These are phyloP conservation scores for Fraxinus albicans DNA, from an alignment of 305 asterid species.

Conservation along the genomic window DNA sequence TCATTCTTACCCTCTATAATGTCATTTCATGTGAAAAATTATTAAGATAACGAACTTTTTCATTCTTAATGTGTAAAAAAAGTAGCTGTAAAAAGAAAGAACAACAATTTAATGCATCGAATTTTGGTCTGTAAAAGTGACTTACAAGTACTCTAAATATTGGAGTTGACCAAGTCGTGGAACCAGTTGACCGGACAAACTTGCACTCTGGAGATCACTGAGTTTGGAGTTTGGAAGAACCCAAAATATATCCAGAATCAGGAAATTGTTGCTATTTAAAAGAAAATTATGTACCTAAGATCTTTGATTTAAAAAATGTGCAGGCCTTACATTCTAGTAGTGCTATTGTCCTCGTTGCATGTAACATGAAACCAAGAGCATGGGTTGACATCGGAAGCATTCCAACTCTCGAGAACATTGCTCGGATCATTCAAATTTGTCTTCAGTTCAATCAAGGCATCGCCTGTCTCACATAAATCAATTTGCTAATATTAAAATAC, in stretches of 20 bases:
- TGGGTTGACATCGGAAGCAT: slow-evolving; percentile 60
- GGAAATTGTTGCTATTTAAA: not conserved
- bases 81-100: not conserved
- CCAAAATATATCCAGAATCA: slow-evolving; percentile 17
- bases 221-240: slow-evolving; percentile 10
- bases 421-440: slow-evolving; percentile 74
- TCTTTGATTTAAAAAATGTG: not conserved
- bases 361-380: slow-evolving; percentile 92
- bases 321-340: slow-evolving; percentile 69
- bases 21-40: not conserved
- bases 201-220: slow-evolving; percentile 93
- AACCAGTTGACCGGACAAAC: slow-evolving; percentile 80
- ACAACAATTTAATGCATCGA: not conserved
- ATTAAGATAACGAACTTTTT: not conserved
- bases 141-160: slow-evolving; percentile 78
- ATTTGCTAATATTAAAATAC: too few relatives aligned
- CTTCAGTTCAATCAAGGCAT: slow-evolving; percentile 75
- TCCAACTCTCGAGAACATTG: slow-evolving; percentile 91
- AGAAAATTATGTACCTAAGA: slow-evolving; percentile 16
- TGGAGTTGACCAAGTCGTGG: slow-evolving; percentile 79
- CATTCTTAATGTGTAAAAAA: not conserved
- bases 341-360: slow-evolving; percentile 62
- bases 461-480: slow-evolving; percentile 49
- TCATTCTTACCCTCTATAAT: not conserved
- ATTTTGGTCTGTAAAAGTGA: slow-evolving; percentile 7